Evolutionary conservation across 2,329 filamentous ascomycete genomes (phyloP), one percentile per base, ranked within the genome.

Genomic region (Lachnellula suecica): DNA sequence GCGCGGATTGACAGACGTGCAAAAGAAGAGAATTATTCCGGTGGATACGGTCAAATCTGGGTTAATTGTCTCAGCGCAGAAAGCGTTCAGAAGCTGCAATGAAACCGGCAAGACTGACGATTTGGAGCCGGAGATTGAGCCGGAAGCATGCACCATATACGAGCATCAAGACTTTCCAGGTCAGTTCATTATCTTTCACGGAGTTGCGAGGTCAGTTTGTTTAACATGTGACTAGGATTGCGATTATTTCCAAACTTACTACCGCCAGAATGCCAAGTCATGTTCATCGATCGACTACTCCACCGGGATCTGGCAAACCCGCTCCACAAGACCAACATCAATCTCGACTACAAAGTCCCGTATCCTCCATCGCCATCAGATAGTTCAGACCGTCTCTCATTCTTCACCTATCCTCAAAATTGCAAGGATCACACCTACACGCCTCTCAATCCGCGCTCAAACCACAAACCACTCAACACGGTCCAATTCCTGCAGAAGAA

Each of bases 311-410:
- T 96, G 13, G 84, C 85, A 53, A 83, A 88, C 58, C 83, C 84
- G 2, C 68, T 75, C 3, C 91, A 97, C 69, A 83, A 88, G 66
- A 97, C 91, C 44, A 99, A 97, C 69, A 75, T 97, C 22, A 88
- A 94, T 68, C 77, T 90, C 1, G 89, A 94, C 70, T 91, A 93
- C 70, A 67, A 83, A 17, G 71, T 95, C 8, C 78, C 82, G 2
- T 92, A 92, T 61, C 47, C 61, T 10, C 35, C 58, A 17, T 22
- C 52, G 0, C 4, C 49, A 68, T 17, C 51, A 45, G 34, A 49
- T 17, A 46, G 11, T 4, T 20, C 42, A 15, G 37, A 52, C 4
- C 53, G 46, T 7, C 59, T 58, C 3, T 85, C 82, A 24, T 83
- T 85, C 71, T 85, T 85, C 68, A 71, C 72, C 43, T 73, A 79